phyloP scores from a whole-genome alignment of 2,329 filamentous ascomycete species.

The Epichloe typhina region DNA sequence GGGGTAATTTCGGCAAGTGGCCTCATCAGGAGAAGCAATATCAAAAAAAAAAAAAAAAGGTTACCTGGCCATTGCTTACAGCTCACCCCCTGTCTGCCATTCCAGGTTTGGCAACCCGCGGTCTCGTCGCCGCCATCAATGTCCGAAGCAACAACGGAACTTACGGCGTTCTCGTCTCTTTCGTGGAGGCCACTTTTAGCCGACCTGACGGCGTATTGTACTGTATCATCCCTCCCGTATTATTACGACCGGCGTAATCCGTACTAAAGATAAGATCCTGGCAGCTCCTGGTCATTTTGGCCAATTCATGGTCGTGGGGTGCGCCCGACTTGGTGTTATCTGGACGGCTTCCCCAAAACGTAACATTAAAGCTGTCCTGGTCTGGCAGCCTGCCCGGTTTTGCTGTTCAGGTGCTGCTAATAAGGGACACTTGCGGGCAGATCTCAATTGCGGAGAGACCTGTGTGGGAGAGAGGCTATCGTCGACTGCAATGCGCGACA shows the following conservation, averaged over 20 bases:
- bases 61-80: not conserved
- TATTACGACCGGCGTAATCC: no score
- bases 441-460: conserved; percentile 3
- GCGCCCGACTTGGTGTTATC: not conserved
- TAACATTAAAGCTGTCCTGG: not conserved
- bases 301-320: not conserved
- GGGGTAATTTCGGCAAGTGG: not conserved
- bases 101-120: not conserved
- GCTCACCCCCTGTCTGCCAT: not conserved
- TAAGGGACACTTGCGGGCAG: not conserved
- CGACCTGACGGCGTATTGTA: not conserved
- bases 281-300: not conserved
- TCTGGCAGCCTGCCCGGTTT: no score
- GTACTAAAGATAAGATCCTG: not conserved
- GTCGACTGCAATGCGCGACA: not conserved
- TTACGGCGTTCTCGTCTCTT: no score
- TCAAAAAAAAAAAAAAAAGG: not conserved
- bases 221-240: not conserved
- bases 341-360: not conserved
- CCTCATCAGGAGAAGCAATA: not conserved
- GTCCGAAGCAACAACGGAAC: not conserved
- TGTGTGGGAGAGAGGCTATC: not conserved
- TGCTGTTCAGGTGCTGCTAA: no score
- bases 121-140: not conserved
- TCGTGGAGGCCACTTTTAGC: no score